Evolutionary conservation across 2,329 filamentous ascomycete genomes (phyloP), one percentile per base, ranked within the genome.

Genomic region (Fusarium verrucosum): DNA sequence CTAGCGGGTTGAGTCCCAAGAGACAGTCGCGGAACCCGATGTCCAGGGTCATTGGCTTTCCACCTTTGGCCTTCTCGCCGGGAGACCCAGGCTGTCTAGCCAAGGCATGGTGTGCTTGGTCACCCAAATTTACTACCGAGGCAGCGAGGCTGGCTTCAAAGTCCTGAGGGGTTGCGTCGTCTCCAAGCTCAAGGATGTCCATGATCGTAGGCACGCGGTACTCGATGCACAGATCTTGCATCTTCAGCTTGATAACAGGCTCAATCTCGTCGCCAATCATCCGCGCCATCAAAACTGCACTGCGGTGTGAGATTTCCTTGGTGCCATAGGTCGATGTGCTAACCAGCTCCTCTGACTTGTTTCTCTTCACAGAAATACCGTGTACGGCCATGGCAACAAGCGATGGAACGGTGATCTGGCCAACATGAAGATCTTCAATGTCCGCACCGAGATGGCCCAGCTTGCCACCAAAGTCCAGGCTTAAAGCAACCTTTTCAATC

Each of bases 221-320:
- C 74, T 99, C 96, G n/a, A 92, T 77, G 58, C 88, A 89, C 6
- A 96, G 69, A 61, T 96, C 93, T 76, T 91, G 91, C 37, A 98
- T 79, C 74, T 96, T 96, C 56, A 97, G 76, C 74, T 96, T 97
- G 66, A 97, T 82, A 8, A 92, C 88, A 0, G 96, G 94, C 65
- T 98, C 94, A 78, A 96, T 92, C 74, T 98, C 94, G 73, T 98
- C 94, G 1, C 92, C 92, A 66, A 99, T 91, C 79, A 97, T 91
- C 45, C 95, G 87, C 58, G 91, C 87, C 89, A 96, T 97, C 50
- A 98, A 75, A 65, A 94, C 92, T 2, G 79, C 77, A 6, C 70
- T 68, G 36, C 63, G 69, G 4, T 61, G 62, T 19, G 72, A 56
- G 19, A 65, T 57, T 7, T 75, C 73, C 17, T 68, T 74, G 36